Evolutionary conservation across 768 basidiomycete genomes (phyloP), one percentile per base, ranked within the genome.

Genomic region (Tephrocybe rancida): DNA sequence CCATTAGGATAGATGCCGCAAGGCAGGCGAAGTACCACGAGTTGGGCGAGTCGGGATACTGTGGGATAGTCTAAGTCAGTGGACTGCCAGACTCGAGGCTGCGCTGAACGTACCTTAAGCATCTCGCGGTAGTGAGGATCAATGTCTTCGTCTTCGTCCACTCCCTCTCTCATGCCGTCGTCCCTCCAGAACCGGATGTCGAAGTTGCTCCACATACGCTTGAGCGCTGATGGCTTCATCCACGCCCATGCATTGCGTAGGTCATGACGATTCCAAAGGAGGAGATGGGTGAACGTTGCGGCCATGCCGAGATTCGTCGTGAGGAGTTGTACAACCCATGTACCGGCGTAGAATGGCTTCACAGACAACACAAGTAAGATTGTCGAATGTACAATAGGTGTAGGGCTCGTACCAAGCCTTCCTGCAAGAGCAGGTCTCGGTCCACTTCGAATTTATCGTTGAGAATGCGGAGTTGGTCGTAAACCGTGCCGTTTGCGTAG

Each of bases 31-130:
- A 53, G 56, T 83, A 83, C 83, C 83, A 84, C 61, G 77, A 81
- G 67, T 77, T 80, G 0, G 82, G 83, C 3, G 75, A 78, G 61
- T 85, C 82, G 11, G 80, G 69, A 64, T 86, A 85, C 72, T 74
- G 52, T 57, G 43, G 35, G n/a, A 44, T 25, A 45, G 13, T 56
- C 19, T 48, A 30, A 30, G 13, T 30, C 13, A 30, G 29, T 13
- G 5, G 29, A 13, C 29, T 6, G 13, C 29, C 7, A 30, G 29
- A 30, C n/a, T n/a, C n/a, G 29, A 30, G 29, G 29, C 29, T 6
- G 7, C 5, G 29, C 29, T n/a, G n/a, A 30, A 48, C 62, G 49
- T 25, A 73, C 78, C 71, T 79, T 80, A 16, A 79, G 67, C 79
- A 80, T 80, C 56, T 80, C 72, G n/a, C 65, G 66, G 57, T 80